Base-by-base conservation (phyloP, 169 alveolate genomes). In the Plasmodium relictum region DNA sequence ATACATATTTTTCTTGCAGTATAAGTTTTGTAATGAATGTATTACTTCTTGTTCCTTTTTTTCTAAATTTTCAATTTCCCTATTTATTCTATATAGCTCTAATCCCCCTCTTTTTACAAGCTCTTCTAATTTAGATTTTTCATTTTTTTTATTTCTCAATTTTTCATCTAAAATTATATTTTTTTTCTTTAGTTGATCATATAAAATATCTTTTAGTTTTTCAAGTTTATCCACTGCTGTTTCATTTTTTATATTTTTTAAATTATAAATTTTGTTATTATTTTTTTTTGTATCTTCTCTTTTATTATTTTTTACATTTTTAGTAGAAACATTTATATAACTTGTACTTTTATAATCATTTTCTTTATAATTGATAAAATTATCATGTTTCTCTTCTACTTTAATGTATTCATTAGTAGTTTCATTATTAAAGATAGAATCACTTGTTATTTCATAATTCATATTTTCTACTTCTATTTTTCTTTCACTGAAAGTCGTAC, bases 21-120 rank as follows among this genome's bases (percentile, higher is more conserved):
- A 42, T 22, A 80, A 66, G 8, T 37, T 37, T 71, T 24, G n/a
- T 54, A 80, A 18, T 0, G 80, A 41, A 9, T 14, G 12, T 10
- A 42, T 69, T 66, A 80, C 66, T 39, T 80, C 83, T 8, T 66
- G 22, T 68, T 80, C 76, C 59, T 56, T 80, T 50, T 80, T 80
- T 54, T 66, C 54, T 45, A 80, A 80, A 37, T 50, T 20, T 7
- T 68, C 83, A 44, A 52, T 80, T 80, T 80, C 90, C 66, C 66
- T 80, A 45, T 80, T 80, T 20, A 80, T 31, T 80, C 85, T 22
- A 69, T 37, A 65, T 12, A 80, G 50, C 31, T 80, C 90, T 18
- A 50, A 22, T 20, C 90, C 90, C 24, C 48, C 70, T 24, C 68
- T 69, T 66, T 48, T 80, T 2, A 80, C 90, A 10, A 48, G 50